Evolutionary conservation across 768 basidiomycete genomes (phyloP).

Genomic region (Rhodotorula graminis): DNA sequence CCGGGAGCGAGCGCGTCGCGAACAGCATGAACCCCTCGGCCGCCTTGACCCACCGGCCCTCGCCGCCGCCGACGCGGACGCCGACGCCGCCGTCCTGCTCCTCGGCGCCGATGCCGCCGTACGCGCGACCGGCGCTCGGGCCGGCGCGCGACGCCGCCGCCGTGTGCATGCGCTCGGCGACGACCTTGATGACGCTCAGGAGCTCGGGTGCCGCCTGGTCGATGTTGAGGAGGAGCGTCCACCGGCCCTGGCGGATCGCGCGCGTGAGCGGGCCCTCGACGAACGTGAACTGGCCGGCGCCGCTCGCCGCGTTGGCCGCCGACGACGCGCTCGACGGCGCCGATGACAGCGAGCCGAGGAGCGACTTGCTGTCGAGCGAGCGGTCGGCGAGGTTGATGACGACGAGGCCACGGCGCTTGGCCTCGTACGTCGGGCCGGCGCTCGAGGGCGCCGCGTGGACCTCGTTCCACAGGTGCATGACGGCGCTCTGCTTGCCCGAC

Average conservation of each 20-base stretch:
- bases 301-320: slow-evolving; percentile 45
- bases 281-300: slow-evolving; percentile 89
- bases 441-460: slow-evolving; percentile 59
- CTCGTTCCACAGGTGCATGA: slow-evolving; percentile 67
- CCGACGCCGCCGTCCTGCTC: slow-evolving; percentile 45
- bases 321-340: slow-evolving; percentile 52
- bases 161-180: slow-evolving; percentile 59
- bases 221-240: slow-evolving; percentile 88
- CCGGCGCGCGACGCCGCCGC: neutral
- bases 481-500: slow-evolving; percentile 75
- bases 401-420: slow-evolving; percentile 52
- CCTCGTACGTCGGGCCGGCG: slow-evolving; percentile 41
- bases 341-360: slow-evolving; percentile 88
- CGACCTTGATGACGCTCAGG: slow-evolving; percentile 75
- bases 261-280: slow-evolving; percentile 88
- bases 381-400: slow-evolving; percentile 89
- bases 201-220: slow-evolving; percentile 87
- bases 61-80: slow-evolving; percentile 63
- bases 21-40: slow-evolving; percentile 78
- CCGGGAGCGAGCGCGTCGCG: slow-evolving; percentile 70
- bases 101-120: slow-evolving; percentile 68
- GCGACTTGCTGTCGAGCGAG: slow-evolving; percentile 84
- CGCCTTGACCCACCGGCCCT: slow-evolving; percentile 65
- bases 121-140: slow-evolving; percentile 30
- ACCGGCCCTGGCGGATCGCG: slow-evolving; percentile 80